These are phyloP conservation scores for Fusarium marasasianum DNA, from an alignment of 2,329 filamentous ascomycete species.

Conservation along the genomic window DNA sequence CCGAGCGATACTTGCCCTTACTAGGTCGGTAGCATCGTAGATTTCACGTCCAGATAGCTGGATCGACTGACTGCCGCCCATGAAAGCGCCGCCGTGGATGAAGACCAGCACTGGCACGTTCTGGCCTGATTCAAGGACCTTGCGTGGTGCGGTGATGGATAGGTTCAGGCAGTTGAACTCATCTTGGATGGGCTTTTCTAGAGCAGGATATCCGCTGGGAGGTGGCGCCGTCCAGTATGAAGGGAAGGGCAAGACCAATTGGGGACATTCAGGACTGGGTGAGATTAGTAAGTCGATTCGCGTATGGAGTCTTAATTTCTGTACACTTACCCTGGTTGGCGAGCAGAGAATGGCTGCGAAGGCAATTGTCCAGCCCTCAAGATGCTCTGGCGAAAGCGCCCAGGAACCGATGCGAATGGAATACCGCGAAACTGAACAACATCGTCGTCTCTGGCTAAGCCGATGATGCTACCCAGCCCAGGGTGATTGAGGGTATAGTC, in stretches of 20 bases:
- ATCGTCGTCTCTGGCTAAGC: neutral
- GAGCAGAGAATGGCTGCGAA: neutral
- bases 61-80: neutral
- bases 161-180: neutral
- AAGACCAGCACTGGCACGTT: neutral
- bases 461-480: neutral
- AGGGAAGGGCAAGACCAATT: neutral
- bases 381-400: neutral
- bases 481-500: neutral
- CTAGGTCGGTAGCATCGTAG: neutral
- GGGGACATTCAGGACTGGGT: neutral
- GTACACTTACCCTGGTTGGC: neutral
- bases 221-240: neutral
- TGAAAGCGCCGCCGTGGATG: neutral
- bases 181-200: neutral
- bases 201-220: neutral
- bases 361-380: neutral
- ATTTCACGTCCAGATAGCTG: neutral
- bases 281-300: neutral
- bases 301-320: too few relatives aligned
- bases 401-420: neutral
- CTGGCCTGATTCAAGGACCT: neutral
- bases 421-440: neutral
- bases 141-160: neutral
- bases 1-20: neutral